Base-by-base conservation (phyloP, 2,329 filamentous ascomycete genomes). In the Amauroascus niger region DNA sequence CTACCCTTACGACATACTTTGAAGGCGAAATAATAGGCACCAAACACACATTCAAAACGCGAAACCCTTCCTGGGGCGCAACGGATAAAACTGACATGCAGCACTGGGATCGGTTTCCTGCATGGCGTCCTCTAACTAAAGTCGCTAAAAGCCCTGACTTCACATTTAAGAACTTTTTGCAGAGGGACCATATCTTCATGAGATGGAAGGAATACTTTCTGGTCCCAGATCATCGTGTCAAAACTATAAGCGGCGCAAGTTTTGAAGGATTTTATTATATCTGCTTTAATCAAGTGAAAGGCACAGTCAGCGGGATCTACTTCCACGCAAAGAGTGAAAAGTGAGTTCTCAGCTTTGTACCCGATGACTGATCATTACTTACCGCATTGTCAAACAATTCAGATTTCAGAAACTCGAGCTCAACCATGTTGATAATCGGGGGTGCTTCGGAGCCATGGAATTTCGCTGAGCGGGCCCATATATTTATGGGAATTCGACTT, bases 201-300 rank as follows among this genome's bases (percentile, higher is more conserved):
- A 83, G 93, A 57, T 98, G 93, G 93, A 98, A 98, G 71, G 93
- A 98, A 66, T 89, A 95, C 64, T 98, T 98, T 64, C 76, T 98
- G 0, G 93, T 98, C 0, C 93, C 93, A 1, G 90, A 98, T 64
- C 93, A 98, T 68, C 81, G 87, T 14, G 89, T 97, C 18, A 81
- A 85, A 57, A 94, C 87, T 9, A 95, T 98, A 57, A 87, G 83
- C 32, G 93, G 93, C 16, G 93, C 93, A 6, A 97, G 91, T 65
- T 98, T 97, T 57, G 93, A 98, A 66, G 93, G 93, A 0, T 98
- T 98, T 68, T 98, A 97, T 69, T 98, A 98, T 66, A 97, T 98
- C 61, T 96, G 90, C 73, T 97, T 97, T 74, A 95, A 97, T 69
- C 91, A 97, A 71, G 75, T 88, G 47, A 80, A 84, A 59, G 93